Evolutionary conservation across 1,284 basidiomycete genomes (phyloP), one percentile per base, ranked within the genome.

Genomic region (Trichosporon ovoides): DNA sequence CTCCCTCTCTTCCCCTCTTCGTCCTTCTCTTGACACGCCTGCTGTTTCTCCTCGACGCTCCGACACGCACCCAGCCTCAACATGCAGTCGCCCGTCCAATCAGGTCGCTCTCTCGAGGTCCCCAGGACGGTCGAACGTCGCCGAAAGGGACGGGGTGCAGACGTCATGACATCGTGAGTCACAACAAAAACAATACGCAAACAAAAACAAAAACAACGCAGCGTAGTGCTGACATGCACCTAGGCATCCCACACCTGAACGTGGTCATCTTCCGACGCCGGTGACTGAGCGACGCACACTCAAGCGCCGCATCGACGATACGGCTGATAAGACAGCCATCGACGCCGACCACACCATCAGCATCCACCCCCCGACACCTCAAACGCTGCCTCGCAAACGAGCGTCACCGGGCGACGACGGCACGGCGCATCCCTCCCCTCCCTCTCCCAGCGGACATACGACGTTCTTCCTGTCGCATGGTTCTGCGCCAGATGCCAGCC

Each of bases 291-390:
- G 66, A 20, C 64, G 70, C 51, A 61, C 58, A 13, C 43, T 28
- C 57, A 38, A 60, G 59, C n/a, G 66, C 65, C 28, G 22, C 40
- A 54, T 51, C 46, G 18, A 38, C 46, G 18, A 57, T 54, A n/a
- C 24, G 14, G 43, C 24, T 18, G 24, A 48, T 31, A 48, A 48
- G 43, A 31, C 43, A 16, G 43, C 43, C 4, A 24, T n/a, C 22
- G 24, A 48, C 9, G 43, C 22, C 9, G 28, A 31, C 43, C 35
- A 53, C 28, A 19, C 52, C 43, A 48, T 48, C 43, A 48, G 43
- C 28, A 24, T 48, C 10, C 53, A 59, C 36, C 79, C 80, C 2
- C 84, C 85, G 14, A 73, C 77, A 5, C 79, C 80, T 79, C 84
- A 86, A 16, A 81, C 80, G 10, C 81, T 73, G 9, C 83, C 83